These are phyloP conservation scores for Pseudoscleropodium purum DNA, from an alignment of 225 moss, liverwort and hornwort genomes.

Conservation along the genomic window DNA sequence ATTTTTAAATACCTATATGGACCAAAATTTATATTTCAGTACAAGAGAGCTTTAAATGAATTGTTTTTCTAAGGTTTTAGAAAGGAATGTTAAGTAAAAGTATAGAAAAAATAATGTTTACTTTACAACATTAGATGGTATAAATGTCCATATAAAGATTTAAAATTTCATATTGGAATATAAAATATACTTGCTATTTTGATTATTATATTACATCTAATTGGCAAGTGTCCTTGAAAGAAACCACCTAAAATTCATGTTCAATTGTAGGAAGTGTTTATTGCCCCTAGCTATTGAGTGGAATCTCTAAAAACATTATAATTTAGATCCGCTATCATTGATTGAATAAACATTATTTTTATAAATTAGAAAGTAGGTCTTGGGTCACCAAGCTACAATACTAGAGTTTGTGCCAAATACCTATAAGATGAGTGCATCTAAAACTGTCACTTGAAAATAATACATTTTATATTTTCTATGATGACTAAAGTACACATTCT, in stretches of 20 bases:
- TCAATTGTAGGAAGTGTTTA: too few relatives aligned
- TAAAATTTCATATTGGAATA: background rate
- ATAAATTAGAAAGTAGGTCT: background rate
- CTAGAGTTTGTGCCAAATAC: background rate
- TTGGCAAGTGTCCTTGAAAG: background rate
- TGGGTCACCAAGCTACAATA: accelerated
- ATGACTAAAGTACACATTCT: background rate
- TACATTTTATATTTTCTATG: too few relatives aligned
- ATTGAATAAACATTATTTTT: background rate
- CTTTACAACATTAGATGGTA: background rate
- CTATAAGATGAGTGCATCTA: background rate
- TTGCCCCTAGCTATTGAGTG: too few relatives aligned
- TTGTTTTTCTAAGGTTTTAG: background rate
- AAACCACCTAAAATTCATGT: too few relatives aligned
- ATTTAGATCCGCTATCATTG: too few relatives aligned
- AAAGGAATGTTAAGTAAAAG: background rate
- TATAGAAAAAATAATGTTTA: background rate
- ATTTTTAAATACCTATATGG: too few relatives aligned
- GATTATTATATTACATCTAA: too few relatives aligned
- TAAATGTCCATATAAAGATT: background rate
- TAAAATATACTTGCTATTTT: background rate
- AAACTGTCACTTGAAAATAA: background rate
- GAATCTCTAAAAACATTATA: background rate
- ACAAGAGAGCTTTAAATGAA: background rate
- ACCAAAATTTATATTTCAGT: too few relatives aligned